phyloP scores from a whole-genome alignment of 768 basidiomycete genomes.

The Harrya chromipes region DNA sequence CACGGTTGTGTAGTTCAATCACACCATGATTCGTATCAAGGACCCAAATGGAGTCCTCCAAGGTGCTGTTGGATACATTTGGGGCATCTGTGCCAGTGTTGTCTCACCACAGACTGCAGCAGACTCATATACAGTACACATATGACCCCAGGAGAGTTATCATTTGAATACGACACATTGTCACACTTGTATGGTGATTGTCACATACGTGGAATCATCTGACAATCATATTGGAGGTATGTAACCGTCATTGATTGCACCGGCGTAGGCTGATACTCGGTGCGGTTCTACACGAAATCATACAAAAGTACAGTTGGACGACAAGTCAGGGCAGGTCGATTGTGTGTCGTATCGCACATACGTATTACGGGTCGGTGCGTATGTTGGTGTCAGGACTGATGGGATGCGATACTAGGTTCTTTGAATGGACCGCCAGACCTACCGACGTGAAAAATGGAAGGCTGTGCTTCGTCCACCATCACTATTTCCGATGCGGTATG shows the following conservation, averaged over 20 bases:
- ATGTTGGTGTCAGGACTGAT: too few relatives aligned
- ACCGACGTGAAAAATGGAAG: conserved; percentile 82
- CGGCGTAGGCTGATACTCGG: neutral
- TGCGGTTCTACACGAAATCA: conserved; percentile 86
- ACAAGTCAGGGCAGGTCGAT: conserved; percentile 78
- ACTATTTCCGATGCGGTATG: conserved; percentile 76
- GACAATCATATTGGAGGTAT: conserved; percentile 77
- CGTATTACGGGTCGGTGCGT: conserved; percentile 78
- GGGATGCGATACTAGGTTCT: conserved; percentile 53
- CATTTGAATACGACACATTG: too few relatives aligned
- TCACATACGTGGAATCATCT: too few relatives aligned
- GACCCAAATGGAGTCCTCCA: too few relatives aligned
- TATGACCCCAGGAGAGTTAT: too few relatives aligned
- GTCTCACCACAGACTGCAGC: too few relatives aligned
- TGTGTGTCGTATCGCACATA: conserved; percentile 85
- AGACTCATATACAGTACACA: too few relatives aligned
- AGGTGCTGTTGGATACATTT: too few relatives aligned
- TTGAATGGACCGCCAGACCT: conserved; percentile 88
- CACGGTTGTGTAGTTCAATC: too few relatives aligned
- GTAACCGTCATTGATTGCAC: neutral
- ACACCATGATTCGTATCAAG: too few relatives aligned
- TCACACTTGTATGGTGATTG: too few relatives aligned
- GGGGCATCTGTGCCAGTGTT: too few relatives aligned
- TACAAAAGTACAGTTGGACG: conserved; percentile 69
- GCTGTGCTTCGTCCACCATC: conserved; percentile 71